Evolutionary conservation across 306 rosid species (phyloP), one percentile per base, ranked within the genome.

Genomic region (Alnus glutinosa): DNA sequence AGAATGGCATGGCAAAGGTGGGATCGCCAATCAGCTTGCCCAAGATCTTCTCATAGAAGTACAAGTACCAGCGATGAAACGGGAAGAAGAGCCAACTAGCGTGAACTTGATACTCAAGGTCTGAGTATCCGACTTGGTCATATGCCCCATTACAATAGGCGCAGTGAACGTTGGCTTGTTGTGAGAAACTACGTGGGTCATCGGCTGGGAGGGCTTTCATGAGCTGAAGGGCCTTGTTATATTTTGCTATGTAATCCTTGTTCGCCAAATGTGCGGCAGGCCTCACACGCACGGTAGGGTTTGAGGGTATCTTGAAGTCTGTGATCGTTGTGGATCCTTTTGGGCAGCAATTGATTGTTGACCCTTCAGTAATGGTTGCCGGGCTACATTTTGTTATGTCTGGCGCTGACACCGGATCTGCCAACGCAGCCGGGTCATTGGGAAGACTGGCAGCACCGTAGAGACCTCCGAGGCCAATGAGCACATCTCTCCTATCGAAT

Each of bases 121-220:
- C 81, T 0, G 93, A 90, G 32, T 77, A 92, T 3, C 93, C 97
- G 1, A 69, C 81, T 79, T 94, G 97, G 37, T 83, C 77, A 71
- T 94, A 85, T 0, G 92, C 96, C 23, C 97, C 97, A 28, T 94
- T 86, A 74, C 98, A 94, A 19, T 94, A 94, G 61, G 98, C 98
- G 59, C 98, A 94, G 34, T 92, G 98, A 14, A 90, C 30, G 3
- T 85, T 80, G 4, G 98, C 98, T 77, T 92, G 98, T 63, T 89
- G 92, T 1, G 23, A 76, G 78, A 94, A 94, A 70, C 36, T 94
- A 7, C 97, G 90, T 0, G 98, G 97, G 19, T 94, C 98, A 6
- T 81, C 77, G 0, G 79, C 73, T 0, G 98, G 98, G 1, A 94
- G 87, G 0, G 86, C 79, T 72, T 86, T 94, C 98, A 92, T 92